phyloP scores from a whole-genome alignment of 345 rosid species.

The Carallia brachiata region DNA sequence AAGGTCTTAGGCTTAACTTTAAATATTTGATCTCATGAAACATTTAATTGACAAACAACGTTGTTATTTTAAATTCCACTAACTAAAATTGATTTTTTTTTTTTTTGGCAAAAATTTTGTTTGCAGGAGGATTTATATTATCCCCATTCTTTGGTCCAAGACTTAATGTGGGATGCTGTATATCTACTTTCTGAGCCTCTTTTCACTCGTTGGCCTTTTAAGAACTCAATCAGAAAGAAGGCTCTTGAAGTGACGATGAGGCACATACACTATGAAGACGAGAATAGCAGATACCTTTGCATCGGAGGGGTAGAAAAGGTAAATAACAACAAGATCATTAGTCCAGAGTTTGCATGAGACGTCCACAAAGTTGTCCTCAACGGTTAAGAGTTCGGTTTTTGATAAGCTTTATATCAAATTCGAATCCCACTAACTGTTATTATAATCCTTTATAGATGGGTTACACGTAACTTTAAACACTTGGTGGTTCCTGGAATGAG shows the following conservation, averaged over 20 bases:
- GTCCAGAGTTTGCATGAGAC: background rate
- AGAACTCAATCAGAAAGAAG: slow-evolving; percentile 17
- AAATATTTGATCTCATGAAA: background rate
- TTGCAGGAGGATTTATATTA: slow-evolving; percentile 36
- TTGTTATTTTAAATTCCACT: background rate
- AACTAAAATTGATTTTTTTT: background rate
- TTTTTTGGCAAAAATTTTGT: background rate
- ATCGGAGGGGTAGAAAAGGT: slow-evolving; percentile 29
- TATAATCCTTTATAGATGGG: too few relatives aligned
- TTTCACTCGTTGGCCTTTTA: slow-evolving; percentile 27
- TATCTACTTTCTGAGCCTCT: slow-evolving; percentile 22
- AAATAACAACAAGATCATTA: too few relatives aligned
- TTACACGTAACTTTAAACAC: too few relatives aligned
- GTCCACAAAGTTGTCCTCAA: too few relatives aligned
- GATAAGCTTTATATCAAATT: too few relatives aligned
- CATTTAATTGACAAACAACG: background rate
- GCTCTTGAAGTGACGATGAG: slow-evolving; percentile 19
- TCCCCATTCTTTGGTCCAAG: slow-evolving; percentile 23
- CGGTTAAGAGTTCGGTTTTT: too few relatives aligned
- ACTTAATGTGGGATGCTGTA: slow-evolving; percentile 27
- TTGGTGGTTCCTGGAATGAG: too few relatives aligned
- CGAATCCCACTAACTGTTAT: too few relatives aligned
- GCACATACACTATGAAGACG: slow-evolving; percentile 30
- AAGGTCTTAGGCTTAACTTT: background rate
- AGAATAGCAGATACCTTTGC: slow-evolving; percentile 32